Evolutionary conservation across 83 land plant species (phyloP).

Genomic region (Isoetes engelmannii): DNA sequence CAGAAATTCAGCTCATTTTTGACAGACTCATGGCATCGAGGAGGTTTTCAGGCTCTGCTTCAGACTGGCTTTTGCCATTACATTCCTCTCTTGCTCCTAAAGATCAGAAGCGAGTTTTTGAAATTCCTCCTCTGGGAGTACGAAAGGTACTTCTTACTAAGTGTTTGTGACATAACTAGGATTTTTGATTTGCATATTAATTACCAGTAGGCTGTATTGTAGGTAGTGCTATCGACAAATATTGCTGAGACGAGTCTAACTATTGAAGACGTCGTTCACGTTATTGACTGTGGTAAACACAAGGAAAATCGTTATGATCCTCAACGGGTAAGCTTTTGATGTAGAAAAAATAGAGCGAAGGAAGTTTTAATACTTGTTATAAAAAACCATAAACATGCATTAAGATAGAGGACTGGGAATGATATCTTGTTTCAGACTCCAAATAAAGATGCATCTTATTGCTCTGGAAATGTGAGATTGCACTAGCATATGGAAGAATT

Average conservation of each 20-base stretch:
- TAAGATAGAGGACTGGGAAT: no score
- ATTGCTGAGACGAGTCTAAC: conserved; percentile 94
- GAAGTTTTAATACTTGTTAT: not conserved
- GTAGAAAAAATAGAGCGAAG: not conserved
- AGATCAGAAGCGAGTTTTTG: conserved; percentile 70
- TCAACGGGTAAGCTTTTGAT: conserved; percentile 48
- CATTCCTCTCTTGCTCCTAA: conserved; percentile 69
- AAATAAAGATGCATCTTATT: no score
- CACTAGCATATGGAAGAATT: no score
- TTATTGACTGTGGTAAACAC: conserved; percentile 87
- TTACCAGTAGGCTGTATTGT: conserved; percentile 9
- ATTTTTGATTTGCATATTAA: not conserved
- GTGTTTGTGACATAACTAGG: not conserved
- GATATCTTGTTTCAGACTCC: no score
- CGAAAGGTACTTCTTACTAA: conserved; percentile 48
- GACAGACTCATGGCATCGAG: conserved; percentile 58
- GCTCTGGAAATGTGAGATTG: no score
- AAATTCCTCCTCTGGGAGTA: conserved; percentile 55
- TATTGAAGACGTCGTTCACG: conserved; percentile 90
- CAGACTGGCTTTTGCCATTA: conserved; percentile 81
- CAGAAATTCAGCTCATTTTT: conserved; percentile 56
- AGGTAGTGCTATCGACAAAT: conserved; percentile 85
- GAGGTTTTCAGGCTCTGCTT: conserved; percentile 65
- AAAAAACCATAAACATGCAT: no score
- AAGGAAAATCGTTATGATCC: conserved; percentile 88